Evolutionary conservation across 2,329 filamentous ascomycete genomes (phyloP).

Genomic region (Colletotrichum lini): DNA sequence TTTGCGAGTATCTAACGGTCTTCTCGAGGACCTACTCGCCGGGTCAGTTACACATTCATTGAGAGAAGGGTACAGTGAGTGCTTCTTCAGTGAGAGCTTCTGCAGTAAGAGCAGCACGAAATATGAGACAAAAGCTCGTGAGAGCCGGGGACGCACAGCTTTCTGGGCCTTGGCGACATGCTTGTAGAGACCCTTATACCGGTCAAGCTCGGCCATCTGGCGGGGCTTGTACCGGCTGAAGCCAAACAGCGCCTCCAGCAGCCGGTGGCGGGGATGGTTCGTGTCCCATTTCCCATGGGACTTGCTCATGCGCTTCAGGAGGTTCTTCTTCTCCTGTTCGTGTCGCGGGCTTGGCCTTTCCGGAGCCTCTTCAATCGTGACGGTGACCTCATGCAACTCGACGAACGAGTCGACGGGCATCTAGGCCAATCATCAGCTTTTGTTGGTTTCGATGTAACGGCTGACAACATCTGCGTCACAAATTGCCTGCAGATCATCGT

Average conservation of each 20-base stretch:
- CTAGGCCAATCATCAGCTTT: background rate
- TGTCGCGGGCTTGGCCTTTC: constrained; percentile 48
- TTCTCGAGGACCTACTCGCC: constrained; percentile 64
- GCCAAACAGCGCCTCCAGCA: constrained; percentile 57
- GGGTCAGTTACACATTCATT: background rate
- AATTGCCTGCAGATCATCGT: background rate
- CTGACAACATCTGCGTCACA: background rate
- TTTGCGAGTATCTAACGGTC: constrained; percentile 70
- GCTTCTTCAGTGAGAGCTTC: background rate
- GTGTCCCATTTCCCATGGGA: constrained; percentile 51
- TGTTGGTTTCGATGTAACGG: background rate
- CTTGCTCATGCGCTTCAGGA: constrained; percentile 50
- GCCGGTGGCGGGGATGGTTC: constrained; percentile 56
- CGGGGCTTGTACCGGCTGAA: constrained; percentile 53
- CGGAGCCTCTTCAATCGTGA: constrained; percentile 46
- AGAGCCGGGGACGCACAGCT: constrained; percentile 35
- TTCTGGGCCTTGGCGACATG: constrained; percentile 54
- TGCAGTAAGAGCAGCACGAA: too few species aligned
- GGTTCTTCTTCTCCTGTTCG: constrained; percentile 48
- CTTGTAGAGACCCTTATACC: constrained; percentile 54
- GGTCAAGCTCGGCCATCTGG: constrained; percentile 54
- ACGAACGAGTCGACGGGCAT: constrained; percentile 32
- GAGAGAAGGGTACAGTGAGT: background rate
- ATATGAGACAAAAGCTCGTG: too few species aligned
- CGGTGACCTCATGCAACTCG: constrained; percentile 48